Percentiles rank a stretch among this genome's conserved stretches.
Conservation (phyloP, 192 early-diverging fungal species). For the Backusella tuberculispora region DNA sequence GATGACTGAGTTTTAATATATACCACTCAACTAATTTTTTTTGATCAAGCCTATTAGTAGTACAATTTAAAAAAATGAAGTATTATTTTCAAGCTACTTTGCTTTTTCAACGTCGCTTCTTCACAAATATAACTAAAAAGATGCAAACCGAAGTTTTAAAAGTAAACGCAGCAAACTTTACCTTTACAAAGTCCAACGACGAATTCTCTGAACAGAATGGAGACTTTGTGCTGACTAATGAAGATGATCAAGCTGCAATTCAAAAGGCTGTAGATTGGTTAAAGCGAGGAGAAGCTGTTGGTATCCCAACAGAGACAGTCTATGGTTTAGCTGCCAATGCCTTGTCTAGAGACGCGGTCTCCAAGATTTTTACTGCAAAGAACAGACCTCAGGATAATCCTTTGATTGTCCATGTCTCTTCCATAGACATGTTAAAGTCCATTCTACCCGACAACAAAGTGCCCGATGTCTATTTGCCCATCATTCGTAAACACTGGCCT, state of each 20-base stretch:
- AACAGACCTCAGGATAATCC: constrained; percentile 95
- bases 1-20: not conserved
- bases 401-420: constrained; percentile 95
- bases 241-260: constrained; percentile 34
- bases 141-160: constrained; percentile 10
- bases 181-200: not conserved
- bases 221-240: constrained; percentile 16
- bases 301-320: constrained; percentile 98
- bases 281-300: constrained; percentile 65
- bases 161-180: constrained; percentile 21
- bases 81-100: constrained; percentile 10
- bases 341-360: constrained; percentile 64
- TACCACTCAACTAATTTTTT: not conserved
- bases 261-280: constrained; percentile 60
- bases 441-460: constrained; percentile 66
- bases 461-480: constrained; percentile 67
- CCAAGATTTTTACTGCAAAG: constrained; percentile 84
- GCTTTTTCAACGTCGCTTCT: constrained; percentile 10
- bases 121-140: not conserved
- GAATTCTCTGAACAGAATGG: constrained; percentile 30
- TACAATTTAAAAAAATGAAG: not conserved
- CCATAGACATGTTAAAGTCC: constrained; percentile 81
- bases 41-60: not conserved
- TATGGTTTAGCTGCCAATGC: constrained; percentile 97
- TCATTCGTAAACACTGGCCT: constrained; percentile 84